Evolutionary conservation across 2,329 filamentous ascomycete species (phyloP), one percentile per base, ranked within the genome.

Genomic region (Magnaporthiopsis incrustans): DNA sequence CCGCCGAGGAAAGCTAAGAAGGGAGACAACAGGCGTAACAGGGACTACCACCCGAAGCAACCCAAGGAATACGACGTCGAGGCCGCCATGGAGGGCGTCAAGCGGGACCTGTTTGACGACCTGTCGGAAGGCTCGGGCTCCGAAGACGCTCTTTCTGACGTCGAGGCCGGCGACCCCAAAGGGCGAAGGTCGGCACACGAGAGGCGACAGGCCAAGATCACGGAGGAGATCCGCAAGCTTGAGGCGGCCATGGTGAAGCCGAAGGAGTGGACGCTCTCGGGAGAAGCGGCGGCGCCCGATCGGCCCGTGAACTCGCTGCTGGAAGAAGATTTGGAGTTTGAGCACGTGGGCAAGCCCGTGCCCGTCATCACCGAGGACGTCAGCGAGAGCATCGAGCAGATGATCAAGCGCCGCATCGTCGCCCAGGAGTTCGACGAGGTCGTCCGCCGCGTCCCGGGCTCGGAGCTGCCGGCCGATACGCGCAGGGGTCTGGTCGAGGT

Each of bases 241-340:
- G 95, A 99, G 80, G 87, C 91, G 4, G 91, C 89, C 33, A 94
- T 93, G 64, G 89, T 98, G 0, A 89, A 91, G 35, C 96, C 96
- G 77, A 89, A 92, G 65, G 87, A 94, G 71, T 99, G 95, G 95
- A 90, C 91, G 25, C 79, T 98, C 63, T 85, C 89, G 12, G 95
- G 95, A 72, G 95, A 99, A 81, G 93, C 93, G 5, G 84, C 87
- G 61, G 94, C 91, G 1, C 82, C 82, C 0, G 91, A 95, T 69
- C 85, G 95, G 50, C 95, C 95, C 0, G 74, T 92, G 63, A 98
- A 99, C 78, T 97, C 94, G 0, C 83, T 99, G 2, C 85, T 99
- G 1, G 93, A 98, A 73, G 87, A 98, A 77, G 92, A 98, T 71
- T 84, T 99, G 32, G 94, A 98, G 68, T 99, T 98, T 73, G 95